These are phyloP conservation scores for Centaurea solstitialis DNA, from an alignment of 129 eudicot species.

Conservation along the genomic window DNA sequence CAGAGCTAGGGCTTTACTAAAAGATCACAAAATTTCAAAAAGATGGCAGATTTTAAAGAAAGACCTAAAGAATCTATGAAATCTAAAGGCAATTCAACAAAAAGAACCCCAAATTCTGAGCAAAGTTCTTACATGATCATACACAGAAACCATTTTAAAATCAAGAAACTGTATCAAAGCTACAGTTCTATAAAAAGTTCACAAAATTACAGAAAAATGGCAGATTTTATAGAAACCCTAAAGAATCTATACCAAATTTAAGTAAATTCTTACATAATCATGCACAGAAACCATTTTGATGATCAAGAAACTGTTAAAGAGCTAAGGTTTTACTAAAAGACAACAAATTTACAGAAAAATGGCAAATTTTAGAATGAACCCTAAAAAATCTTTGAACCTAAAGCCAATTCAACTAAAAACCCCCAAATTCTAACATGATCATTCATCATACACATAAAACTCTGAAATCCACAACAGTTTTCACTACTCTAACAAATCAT, in stretches of 20 bases:
- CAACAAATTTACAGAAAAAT: not conserved
- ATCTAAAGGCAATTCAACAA: slow-evolving; percentile 8
- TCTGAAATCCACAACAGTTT: not conserved
- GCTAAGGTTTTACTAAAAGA: not conserved
- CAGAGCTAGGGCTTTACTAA: not conserved
- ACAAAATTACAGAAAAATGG: not conserved
- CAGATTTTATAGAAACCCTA: too few relatives aligned
- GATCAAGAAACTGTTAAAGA: not conserved
- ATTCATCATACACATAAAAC: not conserved
- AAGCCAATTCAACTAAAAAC: slow-evolving; percentile 7
- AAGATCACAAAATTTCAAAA: not conserved
- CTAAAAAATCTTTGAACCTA: not conserved
- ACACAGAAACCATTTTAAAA: not conserved
- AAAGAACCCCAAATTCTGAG: slow-evolving; percentile 2
- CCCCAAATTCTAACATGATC: not conserved
- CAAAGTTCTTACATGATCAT: not conserved
- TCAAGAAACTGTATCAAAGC: not conserved
- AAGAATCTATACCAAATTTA: not conserved
- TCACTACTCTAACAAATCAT: not conserved
- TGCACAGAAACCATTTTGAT: not conserved
- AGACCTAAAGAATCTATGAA: not conserved
- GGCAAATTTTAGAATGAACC: not conserved
- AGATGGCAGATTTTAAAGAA: not conserved
- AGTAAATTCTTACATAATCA: not conserved
- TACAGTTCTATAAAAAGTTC: not conserved